Evolutionary conservation across 192 early-diverging fungal species (phyloP).

Genomic region (Anaeromyces robustus): DNA sequence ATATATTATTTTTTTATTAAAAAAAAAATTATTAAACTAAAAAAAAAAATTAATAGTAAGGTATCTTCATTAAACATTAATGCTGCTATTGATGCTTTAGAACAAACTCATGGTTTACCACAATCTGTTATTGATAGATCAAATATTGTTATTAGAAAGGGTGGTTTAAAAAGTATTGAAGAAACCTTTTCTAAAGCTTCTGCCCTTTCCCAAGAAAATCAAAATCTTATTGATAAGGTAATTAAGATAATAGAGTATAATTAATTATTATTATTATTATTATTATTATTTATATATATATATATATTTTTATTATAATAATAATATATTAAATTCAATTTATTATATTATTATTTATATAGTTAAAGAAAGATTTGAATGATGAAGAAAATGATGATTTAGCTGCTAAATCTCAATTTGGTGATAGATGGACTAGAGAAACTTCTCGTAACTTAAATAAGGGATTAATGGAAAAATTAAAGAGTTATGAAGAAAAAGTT

Average conservation of each 20-base stretch:
- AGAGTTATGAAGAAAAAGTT: background rate
- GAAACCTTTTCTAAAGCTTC: background rate
- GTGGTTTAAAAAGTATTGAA: background rate
- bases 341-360: background rate
- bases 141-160: background rate
- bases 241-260: background rate
- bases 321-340: background rate
- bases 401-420: background rate
- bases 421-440: background rate
- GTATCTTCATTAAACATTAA: background rate
- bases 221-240: background rate
- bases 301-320: too few species aligned
- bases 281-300: too few species aligned
- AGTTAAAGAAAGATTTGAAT: background rate
- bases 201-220: background rate
- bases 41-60: background rate
- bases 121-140: background rate
- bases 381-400: background rate
- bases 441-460: background rate
- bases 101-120: background rate
- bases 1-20: too few species aligned
- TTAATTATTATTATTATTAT: too few species aligned
- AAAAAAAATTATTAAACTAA: too few species aligned
- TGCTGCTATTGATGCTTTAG: background rate
- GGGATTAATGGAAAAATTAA: background rate